phyloP scores from a whole-genome alignment of 306 rosid species.

The Lathyrus tuberosus region DNA sequence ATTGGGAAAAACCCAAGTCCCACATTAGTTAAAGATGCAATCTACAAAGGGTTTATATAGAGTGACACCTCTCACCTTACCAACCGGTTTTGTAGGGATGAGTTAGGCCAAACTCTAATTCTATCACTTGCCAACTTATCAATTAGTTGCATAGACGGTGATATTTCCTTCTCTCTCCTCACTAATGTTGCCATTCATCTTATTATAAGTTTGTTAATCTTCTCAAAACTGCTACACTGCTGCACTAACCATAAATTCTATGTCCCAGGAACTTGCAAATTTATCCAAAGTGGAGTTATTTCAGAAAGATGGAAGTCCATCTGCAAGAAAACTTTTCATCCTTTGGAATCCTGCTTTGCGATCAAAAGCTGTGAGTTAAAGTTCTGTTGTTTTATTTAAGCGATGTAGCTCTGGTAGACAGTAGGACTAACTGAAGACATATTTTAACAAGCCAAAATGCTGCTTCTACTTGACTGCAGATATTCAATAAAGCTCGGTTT shows the following conservation, averaged over 20 bases:
- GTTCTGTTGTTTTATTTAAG: constrained; percentile 33
- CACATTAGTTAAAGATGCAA: too few species aligned
- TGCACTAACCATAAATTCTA: constrained; percentile 18
- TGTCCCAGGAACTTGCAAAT: constrained; percentile 86
- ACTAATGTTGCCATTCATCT: constrained; percentile 16
- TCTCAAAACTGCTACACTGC: constrained; percentile 14
- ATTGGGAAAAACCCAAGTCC: too few species aligned
- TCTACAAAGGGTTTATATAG: too few species aligned
- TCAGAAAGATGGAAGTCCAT: constrained; percentile 95
- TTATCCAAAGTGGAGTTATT: constrained; percentile 70
- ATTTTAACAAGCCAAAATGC: constrained; percentile 32
- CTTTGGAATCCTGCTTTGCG: constrained; percentile 77
- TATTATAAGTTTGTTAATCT: constrained; percentile 19
- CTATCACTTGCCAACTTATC: too few species aligned
- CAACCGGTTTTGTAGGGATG: too few species aligned
- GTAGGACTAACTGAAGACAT: constrained; percentile 14
- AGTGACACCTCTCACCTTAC: too few species aligned
- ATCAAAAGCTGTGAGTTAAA: constrained; percentile 50
- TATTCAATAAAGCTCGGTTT: constrained; percentile 40
- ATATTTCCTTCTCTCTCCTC: background rate
- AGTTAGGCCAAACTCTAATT: too few species aligned
- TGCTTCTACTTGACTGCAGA: constrained; percentile 46
- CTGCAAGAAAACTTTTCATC: constrained; percentile 78
- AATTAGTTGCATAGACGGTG: background rate
- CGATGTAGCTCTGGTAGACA: constrained; percentile 6